Evolutionary conservation across 164 flowering plant species (phyloP).

Genomic region (Warburgia ugandensis): DNA sequence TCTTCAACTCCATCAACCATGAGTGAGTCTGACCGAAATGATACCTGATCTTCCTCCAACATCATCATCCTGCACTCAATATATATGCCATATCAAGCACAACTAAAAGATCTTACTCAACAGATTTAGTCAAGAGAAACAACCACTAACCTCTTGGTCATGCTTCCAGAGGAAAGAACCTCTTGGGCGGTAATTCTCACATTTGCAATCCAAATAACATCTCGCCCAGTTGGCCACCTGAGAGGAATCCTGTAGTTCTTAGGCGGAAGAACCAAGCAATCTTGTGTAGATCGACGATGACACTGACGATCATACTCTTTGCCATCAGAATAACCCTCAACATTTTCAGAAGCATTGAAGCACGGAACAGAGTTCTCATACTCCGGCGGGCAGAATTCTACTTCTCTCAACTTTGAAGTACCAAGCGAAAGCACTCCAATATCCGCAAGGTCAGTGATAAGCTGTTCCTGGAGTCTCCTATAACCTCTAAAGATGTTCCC

Average conservation of each 20-base stretch:
- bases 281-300: slow-evolving; percentile 26
- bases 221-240: slow-evolving; percentile 94
- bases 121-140: neutral
- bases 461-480: slow-evolving; percentile 73
- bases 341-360: slow-evolving; percentile 63
- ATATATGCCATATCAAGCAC: no score
- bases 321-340: slow-evolving; percentile 42
- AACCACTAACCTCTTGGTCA: slow-evolving; percentile 73
- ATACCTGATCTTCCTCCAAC: slow-evolving; percentile 91
- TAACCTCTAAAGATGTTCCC: slow-evolving; percentile 49
- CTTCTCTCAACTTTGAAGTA: slow-evolving; percentile 51
- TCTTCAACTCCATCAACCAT: slow-evolving; percentile 89
- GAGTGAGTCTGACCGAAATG: slow-evolving; percentile 77
- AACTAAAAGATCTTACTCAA: neutral
- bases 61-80: slow-evolving; percentile 81
- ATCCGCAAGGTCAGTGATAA: slow-evolving; percentile 67
- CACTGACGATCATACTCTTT: slow-evolving; percentile 57
- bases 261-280: slow-evolving; percentile 75
- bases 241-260: slow-evolving; percentile 79
- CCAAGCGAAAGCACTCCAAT: slow-evolving; percentile 79
- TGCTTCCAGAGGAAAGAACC: slow-evolving; percentile 93
- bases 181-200: slow-evolving; percentile 90
- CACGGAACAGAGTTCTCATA: slow-evolving; percentile 77
- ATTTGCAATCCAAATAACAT: slow-evolving; percentile 87
- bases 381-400: slow-evolving; percentile 62